phyloP scores from a whole-genome alignment of 495 filamentous ascomycete genomes.

The Friedmanniomyces endolithicus region DNA sequence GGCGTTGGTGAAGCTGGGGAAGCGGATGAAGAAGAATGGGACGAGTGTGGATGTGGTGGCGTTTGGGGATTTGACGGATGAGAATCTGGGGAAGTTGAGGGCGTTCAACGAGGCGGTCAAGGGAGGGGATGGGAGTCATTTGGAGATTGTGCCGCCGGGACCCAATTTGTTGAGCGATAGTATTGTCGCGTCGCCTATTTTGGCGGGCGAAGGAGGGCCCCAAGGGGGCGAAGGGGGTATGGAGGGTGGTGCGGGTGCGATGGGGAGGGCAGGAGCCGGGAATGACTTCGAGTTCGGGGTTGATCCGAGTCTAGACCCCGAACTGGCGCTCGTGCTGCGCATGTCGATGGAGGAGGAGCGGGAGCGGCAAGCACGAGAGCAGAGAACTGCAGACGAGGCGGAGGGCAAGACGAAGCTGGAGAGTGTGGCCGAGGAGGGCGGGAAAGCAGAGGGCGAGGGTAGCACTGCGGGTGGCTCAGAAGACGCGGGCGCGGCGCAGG shows the following conservation, averaged over 20 bases:
- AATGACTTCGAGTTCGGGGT: conserved; percentile 57
- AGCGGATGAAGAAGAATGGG: conserved; percentile 96
- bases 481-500: conserved; percentile 33
- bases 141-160: conserved; percentile 83
- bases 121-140: conserved; percentile 73
- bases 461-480: conserved; percentile 42
- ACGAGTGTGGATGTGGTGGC: conserved; percentile 85
- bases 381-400: conserved; percentile 59
- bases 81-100: conserved; percentile 81
- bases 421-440: conserved; percentile 75
- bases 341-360: conserved; percentile 99
- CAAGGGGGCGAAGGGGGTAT: conserved; percentile 42
- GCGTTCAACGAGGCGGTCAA: conserved; percentile 89
- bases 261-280: conserved; percentile 37
- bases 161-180: conserved; percentile 83
- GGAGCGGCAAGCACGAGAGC: conserved; percentile 74
- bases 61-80: conserved; percentile 85
- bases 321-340: conserved; percentile 84
- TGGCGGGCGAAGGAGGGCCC: conserved; percentile 58
- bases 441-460: conserved; percentile 43
- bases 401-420: conserved; percentile 60
- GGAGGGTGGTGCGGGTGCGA: conserved; percentile 39
- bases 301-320: conserved; percentile 74
- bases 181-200: conserved; percentile 80
- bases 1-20: conserved; percentile 74